Evolutionary conservation across 441 rosid species (phyloP).

Genomic region (Arabidopsis hybrid): DNA sequence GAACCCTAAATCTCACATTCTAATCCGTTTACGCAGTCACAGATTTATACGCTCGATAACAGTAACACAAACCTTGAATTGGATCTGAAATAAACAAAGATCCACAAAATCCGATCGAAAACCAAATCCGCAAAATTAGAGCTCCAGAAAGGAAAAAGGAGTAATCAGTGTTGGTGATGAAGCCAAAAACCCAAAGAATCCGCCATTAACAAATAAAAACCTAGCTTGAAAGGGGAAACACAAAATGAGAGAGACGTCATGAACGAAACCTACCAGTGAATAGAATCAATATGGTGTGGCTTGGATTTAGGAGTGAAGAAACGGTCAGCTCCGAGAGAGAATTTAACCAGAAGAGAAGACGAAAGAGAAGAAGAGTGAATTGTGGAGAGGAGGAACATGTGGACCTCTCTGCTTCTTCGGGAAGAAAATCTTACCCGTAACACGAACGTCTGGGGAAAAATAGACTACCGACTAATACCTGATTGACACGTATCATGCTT

Average conservation of each 20-base stretch:
- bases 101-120: slow-evolving; percentile 30
- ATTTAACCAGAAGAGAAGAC: slow-evolving; percentile 6
- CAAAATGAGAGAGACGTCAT: neutral
- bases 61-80: slow-evolving; percentile 29
- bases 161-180: slow-evolving; percentile 17
- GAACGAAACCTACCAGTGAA: slow-evolving; percentile 47
- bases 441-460: slow-evolving; percentile 52
- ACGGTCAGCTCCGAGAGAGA: slow-evolving; percentile 46
- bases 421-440: slow-evolving; percentile 63
- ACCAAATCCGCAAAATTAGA: neutral
- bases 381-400: slow-evolving; percentile 47
- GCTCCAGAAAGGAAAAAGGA: neutral
- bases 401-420: slow-evolving; percentile 37
- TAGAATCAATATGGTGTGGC: slow-evolving; percentile 44
- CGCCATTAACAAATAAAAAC: slow-evolving; percentile 16
- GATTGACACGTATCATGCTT: slow-evolving; percentile 51
- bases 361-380: neutral
- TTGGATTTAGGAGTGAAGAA: slow-evolving; percentile 55
- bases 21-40: slow-evolving; percentile 22
- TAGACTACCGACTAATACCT: slow-evolving; percentile 17
- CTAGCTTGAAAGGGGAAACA: neutral
- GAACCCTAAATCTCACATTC: slow-evolving; percentile 33
- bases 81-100: slow-evolving; percentile 34
- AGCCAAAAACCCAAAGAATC: slow-evolving; percentile 1
- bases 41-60: slow-evolving; percentile 3